phyloP scores from a whole-genome alignment of 345 rosid genomes.

The Kernera saxatilis region DNA sequence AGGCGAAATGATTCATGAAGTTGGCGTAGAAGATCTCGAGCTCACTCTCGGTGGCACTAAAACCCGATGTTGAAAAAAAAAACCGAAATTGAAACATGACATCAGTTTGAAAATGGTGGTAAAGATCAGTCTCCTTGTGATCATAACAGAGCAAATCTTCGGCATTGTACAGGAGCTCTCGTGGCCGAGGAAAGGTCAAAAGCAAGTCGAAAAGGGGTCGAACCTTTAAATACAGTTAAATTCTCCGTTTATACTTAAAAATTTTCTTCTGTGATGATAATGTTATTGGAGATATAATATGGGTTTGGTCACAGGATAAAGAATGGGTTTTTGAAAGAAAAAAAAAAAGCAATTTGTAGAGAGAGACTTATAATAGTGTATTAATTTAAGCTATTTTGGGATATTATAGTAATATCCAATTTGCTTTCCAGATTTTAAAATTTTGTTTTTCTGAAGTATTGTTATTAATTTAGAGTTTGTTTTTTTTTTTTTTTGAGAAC shows the following conservation, averaged over 20 bases:
- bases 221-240: constrained; percentile 15
- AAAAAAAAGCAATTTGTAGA: neutral
- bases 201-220: constrained; percentile 5
- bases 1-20: constrained; percentile 92
- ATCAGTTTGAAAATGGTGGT: neutral
- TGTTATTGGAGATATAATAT: constrained; percentile 7
- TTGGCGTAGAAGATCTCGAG: constrained; percentile 79
- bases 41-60: constrained; percentile 70
- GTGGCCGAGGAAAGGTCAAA: neutral
- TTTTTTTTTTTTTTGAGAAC: too few species aligned
- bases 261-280: neutral
- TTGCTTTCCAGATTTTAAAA: neutral
- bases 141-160: constrained; percentile 19
- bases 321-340: neutral
- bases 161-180: constrained; percentile 23
- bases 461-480: constrained; percentile 4
- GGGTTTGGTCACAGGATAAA: constrained; percentile 12
- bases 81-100: neutral
- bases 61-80: constrained; percentile 21
- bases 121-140: neutral
- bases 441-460: neutral
- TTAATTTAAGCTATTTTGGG: neutral
- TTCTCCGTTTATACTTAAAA: constrained; percentile 17
- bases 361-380: neutral
- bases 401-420: neutral